Evolutionary conservation across 148 eudicot species (phyloP).

Genomic region (Simmondsia chinensis): DNA sequence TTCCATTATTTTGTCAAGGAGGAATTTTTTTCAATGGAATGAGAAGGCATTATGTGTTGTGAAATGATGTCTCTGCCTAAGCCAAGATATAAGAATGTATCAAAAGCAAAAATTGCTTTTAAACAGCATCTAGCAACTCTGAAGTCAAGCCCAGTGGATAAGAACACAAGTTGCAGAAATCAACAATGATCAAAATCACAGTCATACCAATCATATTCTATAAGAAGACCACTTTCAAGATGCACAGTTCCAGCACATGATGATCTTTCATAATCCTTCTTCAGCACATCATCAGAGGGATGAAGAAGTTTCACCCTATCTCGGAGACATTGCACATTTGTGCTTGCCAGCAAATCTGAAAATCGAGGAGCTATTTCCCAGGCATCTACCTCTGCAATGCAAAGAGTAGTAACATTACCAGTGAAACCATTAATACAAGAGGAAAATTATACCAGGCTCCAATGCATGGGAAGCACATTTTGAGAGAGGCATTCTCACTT

Average conservation of each 20-base stretch:
- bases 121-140: no score
- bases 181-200: constrained; percentile 4
- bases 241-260: constrained; percentile 71
- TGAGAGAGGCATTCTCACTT: background rate
- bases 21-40: no score
- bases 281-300: constrained; percentile 39
- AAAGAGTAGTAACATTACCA: constrained; percentile 9
- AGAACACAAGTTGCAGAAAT: background rate
- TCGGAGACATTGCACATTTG: constrained; percentile 63
- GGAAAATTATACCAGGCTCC: background rate
- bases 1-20: no score
- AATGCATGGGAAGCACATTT: background rate
- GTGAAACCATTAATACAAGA: background rate
- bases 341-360: constrained; percentile 73
- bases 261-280: constrained; percentile 28
- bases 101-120: no score
- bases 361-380: constrained; percentile 99
- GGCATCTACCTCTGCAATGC: constrained; percentile 78
- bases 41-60: background rate
- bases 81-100: no score
- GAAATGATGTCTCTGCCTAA: background rate
- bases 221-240: constrained; percentile 74
- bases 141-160: background rate
- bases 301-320: constrained; percentile 73
- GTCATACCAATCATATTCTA: constrained; percentile 96